phyloP scores from a whole-genome alignment of 768 basidiomycete species.

The Lactifluus echinatus region DNA sequence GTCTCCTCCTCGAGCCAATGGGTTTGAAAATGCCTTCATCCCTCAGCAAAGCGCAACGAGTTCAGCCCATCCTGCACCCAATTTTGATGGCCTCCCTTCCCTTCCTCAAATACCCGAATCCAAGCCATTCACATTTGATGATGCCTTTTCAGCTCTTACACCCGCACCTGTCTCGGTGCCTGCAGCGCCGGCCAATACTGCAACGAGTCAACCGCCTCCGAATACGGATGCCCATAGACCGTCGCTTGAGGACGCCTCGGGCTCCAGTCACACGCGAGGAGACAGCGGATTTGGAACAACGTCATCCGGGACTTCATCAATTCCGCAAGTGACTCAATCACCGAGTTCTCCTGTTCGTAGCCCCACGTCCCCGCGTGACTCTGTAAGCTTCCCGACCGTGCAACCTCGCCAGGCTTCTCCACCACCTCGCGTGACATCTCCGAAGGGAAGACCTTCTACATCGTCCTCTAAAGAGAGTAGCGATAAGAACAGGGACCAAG shows the following conservation, averaged over 20 bases:
- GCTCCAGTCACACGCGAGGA: constrained; percentile 17
- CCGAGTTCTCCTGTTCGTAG: constrained; percentile 32
- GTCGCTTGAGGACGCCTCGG: constrained; percentile 44
- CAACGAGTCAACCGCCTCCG: constrained; percentile 6
- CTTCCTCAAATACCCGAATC: constrained; percentile 12
- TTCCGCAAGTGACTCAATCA: constrained; percentile 21
- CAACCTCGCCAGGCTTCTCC: constrained; percentile 34
- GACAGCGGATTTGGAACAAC: constrained; percentile 32
- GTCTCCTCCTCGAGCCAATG: constrained; percentile 18
- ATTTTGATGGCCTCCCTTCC: constrained; percentile 8
- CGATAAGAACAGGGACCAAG: constrained; percentile 47
- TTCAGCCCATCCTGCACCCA: constrained; percentile 3
- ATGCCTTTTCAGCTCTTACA: background rate
- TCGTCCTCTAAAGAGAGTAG: constrained; percentile 41
- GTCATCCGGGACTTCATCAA: constrained; percentile 28
- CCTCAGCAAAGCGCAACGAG: constrained; percentile 9
- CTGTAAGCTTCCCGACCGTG: constrained; percentile 19
- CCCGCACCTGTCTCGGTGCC: background rate
- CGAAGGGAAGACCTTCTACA: constrained; percentile 52
- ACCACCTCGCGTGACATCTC: constrained; percentile 41
- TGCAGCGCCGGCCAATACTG: constrained; percentile 10
- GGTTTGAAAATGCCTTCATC: constrained; percentile 32
- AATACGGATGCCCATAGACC: constrained; percentile 13
- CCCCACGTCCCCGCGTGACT: constrained; percentile 20
- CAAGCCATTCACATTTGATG: constrained; percentile 14